A percentile compares a stretch with the other conserved stretches of the same genome.
Conservation (phyloP, 2,329 filamentous ascomycete species). For the Nothopassalora personata region DNA sequence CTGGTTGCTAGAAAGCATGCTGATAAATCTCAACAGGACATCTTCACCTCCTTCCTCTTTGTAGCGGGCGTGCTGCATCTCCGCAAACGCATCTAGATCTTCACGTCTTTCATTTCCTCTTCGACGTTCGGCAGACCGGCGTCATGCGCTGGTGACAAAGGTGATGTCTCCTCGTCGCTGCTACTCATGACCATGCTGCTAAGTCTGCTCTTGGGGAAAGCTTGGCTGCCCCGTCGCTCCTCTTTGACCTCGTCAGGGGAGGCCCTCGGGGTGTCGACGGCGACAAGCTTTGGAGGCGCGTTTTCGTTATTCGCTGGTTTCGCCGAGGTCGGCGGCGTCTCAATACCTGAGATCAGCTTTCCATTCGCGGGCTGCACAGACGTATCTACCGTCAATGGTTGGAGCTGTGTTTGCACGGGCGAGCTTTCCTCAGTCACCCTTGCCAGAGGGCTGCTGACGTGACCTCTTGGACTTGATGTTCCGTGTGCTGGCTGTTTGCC, state of each 20-base stretch:
- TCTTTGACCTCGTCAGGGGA: slow-evolving; percentile 27
- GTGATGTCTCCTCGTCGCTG: slow-evolving; percentile 18
- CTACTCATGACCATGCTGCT: slow-evolving; percentile 20
- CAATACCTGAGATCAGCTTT: slow-evolving; percentile 35
- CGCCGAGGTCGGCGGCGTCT: slow-evolving; percentile 17
- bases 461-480: slow-evolving; percentile 61
- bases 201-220: slow-evolving; percentile 18
- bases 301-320: slow-evolving; percentile 10
- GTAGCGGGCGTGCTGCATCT: slow-evolving; percentile 5
- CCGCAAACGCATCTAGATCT: slow-evolving; percentile 32
- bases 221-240: slow-evolving; percentile 14
- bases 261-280: slow-evolving; percentile 29
- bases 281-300: slow-evolving; percentile 13
- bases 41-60: background rate
- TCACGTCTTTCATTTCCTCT: slow-evolving; percentile 46
- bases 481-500: slow-evolving; percentile 52
- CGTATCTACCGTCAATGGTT: slow-evolving; percentile 35
- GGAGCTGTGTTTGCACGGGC: slow-evolving; percentile 26
- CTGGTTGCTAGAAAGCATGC: slow-evolving; percentile 3
- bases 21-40: background rate
- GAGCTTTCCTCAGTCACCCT: slow-evolving; percentile 64
- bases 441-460: slow-evolving; percentile 67
- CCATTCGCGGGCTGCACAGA: slow-evolving; percentile 23
- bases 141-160: slow-evolving; percentile 10
- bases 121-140: slow-evolving; percentile 20